phyloP scores from a whole-genome alignment of 2,329 filamentous ascomycete species.

The Xylariaceae sp. region DNA sequence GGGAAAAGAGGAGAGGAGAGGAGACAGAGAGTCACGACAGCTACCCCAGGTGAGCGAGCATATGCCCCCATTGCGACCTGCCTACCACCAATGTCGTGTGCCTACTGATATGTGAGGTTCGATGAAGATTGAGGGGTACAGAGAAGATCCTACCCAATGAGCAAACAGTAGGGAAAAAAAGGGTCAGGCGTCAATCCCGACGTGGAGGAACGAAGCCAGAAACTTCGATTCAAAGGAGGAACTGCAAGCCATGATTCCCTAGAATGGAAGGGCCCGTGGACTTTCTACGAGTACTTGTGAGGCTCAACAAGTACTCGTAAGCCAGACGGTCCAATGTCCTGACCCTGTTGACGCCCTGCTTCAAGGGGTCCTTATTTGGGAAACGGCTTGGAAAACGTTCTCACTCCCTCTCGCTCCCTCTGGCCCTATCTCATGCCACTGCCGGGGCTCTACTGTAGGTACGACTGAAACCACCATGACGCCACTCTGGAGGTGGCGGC shows the following conservation, averaged over 20 bases:
- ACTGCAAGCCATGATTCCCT: slow-evolving; percentile 12
- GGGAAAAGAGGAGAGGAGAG: too few species aligned
- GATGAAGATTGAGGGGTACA: neutral
- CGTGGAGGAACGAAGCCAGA: neutral
- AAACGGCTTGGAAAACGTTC: neutral
- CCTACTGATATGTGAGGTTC: neutral
- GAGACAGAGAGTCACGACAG: neutral
- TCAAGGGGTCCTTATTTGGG: slow-evolving; percentile 14
- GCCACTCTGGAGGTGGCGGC: slow-evolving; percentile 17
- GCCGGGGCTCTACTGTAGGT: neutral
- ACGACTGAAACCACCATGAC: neutral
- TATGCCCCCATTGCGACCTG: neutral
- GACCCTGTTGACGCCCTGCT: neutral
- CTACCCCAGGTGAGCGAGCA: neutral
- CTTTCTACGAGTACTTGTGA: slow-evolving; percentile 11
- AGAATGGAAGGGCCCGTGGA: slow-evolving; percentile 13
- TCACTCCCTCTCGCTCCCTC: neutral
- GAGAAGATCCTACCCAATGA: neutral
- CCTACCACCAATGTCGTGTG: neutral
- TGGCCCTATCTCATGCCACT: neutral
- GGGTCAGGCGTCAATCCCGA: neutral
- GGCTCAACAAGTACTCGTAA: slow-evolving; percentile 2
- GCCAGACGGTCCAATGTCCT: slow-evolving; percentile 1
- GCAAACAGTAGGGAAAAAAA: neutral
- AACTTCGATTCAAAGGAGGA: neutral